A percentile compares a stretch with the other conserved stretches of the same genome.
Evolutionary conservation across 1,284 basidiomycete species (phyloP).

Genomic region (Pascua guehoae): DNA sequence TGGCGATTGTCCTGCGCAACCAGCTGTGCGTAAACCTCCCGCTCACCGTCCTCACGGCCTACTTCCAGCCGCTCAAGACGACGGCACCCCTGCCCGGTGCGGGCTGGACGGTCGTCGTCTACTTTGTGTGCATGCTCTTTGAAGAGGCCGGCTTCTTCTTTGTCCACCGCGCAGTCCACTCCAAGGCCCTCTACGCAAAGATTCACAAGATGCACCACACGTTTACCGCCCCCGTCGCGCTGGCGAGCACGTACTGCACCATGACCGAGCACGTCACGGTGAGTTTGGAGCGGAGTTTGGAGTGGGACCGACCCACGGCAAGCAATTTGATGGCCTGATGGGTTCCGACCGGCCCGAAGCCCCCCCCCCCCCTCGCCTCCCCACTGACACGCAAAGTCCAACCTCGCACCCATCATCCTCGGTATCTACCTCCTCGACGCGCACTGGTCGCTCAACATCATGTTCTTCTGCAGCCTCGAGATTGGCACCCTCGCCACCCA

Average conservation of each 20-base stretch:
- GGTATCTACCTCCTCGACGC: slow-evolving; percentile 9
- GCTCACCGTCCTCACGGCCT: neutral
- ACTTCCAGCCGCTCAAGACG: slow-evolving; percentile 2
- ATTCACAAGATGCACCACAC: slow-evolving; percentile 21
- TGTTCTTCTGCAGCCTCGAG: slow-evolving; percentile 17
- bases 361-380: neutral
- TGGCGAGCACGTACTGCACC: slow-evolving; percentile 18
- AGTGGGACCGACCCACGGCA: too few species aligned
- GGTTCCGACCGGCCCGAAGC: too few species aligned
- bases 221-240: slow-evolving; percentile 20
- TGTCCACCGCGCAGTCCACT: slow-evolving; percentile 15
- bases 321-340: too few species aligned
- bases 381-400: slow-evolving; percentile 12
- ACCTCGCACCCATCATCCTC: slow-evolving; percentile 16
- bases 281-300: neutral
- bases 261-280: slow-evolving; percentile 17
- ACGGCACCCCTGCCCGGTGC: slow-evolving; percentile 4
- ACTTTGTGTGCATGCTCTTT: slow-evolving; percentile 14
- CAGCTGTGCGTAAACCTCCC: slow-evolving; percentile 12
- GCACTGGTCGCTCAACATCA: slow-evolving; percentile 17
- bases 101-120: slow-evolving; percentile 9
- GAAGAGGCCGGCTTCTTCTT: slow-evolving; percentile 19
- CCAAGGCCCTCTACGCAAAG: slow-evolving; percentile 8
- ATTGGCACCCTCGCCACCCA: slow-evolving; percentile 19
- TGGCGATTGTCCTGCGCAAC: slow-evolving; percentile 10